These are phyloP conservation scores for Clarkia xantiana DNA, from an alignment of 345 rosid genomes.

Conservation along the genomic window DNA sequence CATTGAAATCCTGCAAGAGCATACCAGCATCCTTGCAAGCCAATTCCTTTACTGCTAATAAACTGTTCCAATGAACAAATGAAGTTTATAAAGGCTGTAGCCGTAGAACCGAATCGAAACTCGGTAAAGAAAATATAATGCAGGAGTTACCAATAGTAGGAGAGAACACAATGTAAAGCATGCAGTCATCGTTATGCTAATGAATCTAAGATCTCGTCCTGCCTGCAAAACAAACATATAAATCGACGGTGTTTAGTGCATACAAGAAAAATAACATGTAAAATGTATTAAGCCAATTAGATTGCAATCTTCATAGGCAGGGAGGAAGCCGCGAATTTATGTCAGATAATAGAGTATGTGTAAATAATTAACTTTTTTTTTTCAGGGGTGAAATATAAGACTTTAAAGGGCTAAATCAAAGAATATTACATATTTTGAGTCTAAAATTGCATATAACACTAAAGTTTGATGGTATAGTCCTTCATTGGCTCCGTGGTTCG, in stretches of 20 bases:
- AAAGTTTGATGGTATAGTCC: no score
- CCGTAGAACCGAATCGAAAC: not conserved
- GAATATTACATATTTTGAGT: no score
- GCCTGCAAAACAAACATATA: slow-evolving; percentile 32
- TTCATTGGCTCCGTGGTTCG: no score
- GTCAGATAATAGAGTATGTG: no score
- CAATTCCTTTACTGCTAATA: slow-evolving; percentile 26
- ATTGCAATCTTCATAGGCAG: no score
- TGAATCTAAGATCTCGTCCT: slow-evolving; percentile 60
- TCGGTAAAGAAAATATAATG: not conserved
- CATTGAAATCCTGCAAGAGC: slow-evolving; percentile 37
- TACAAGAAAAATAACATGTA: not conserved
- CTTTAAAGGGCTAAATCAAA: no score
- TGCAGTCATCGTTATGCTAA: slow-evolving; percentile 56
- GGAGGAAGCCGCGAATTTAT: no score
- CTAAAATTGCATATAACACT: no score
- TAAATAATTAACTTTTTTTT: no score
- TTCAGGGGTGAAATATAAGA: no score
- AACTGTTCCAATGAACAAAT: slow-evolving; percentile 14
- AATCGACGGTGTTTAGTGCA: not conserved
- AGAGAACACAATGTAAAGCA: slow-evolving; percentile 48
- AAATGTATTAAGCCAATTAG: no score
- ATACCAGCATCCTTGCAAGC: slow-evolving; percentile 40
- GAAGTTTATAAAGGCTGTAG: not conserved
- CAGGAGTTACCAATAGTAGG: slow-evolving; percentile 32